phyloP scores from a whole-genome alignment of 345 rosid species.

The Brassica napus region DNA sequence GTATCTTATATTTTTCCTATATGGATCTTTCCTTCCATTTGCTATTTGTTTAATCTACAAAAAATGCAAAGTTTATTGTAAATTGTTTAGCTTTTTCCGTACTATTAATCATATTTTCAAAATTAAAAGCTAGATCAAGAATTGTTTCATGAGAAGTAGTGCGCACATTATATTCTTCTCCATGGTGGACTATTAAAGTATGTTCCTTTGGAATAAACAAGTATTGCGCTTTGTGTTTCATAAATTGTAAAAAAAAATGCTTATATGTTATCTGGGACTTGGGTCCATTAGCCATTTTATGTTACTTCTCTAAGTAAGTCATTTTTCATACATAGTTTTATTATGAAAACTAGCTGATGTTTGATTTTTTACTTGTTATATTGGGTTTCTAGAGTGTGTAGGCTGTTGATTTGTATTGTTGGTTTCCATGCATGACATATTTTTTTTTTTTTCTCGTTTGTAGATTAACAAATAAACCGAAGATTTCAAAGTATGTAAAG shows the following conservation, averaged over 20 bases:
- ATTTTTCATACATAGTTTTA: neutral
- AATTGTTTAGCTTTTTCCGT: slow-evolving; percentile 22
- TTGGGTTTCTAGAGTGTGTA: slow-evolving; percentile 3
- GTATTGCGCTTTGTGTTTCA: slow-evolving; percentile 26
- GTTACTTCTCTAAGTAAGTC: neutral
- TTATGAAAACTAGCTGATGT: neutral
- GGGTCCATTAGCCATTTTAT: slow-evolving; percentile 16
- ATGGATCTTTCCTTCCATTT: slow-evolving; percentile 9
- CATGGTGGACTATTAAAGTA: slow-evolving; percentile 37
- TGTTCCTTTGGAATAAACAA: slow-evolving; percentile 26
- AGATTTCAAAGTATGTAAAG: slow-evolving; percentile 74
- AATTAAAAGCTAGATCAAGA: neutral
- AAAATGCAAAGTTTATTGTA: slow-evolving; percentile 1
- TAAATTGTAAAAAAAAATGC: neutral
- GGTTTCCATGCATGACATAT: slow-evolving; percentile 11
- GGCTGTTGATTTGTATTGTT: neutral
- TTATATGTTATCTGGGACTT: neutral
- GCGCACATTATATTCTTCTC: slow-evolving; percentile 34
- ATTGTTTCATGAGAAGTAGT: slow-evolving; percentile 26
- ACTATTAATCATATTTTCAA: neutral
- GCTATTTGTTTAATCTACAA: neutral
- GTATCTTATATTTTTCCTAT: slow-evolving; percentile 31
- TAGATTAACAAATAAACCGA: slow-evolving; percentile 75
- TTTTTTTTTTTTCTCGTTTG: neutral
- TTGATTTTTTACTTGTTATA: neutral